A percentile compares a stretch with the other conserved stretches of the same genome.
phyloP scores from a whole-genome alignment of 2,329 filamentous ascomycete species.

The Cladophialophora exuberans region DNA sequence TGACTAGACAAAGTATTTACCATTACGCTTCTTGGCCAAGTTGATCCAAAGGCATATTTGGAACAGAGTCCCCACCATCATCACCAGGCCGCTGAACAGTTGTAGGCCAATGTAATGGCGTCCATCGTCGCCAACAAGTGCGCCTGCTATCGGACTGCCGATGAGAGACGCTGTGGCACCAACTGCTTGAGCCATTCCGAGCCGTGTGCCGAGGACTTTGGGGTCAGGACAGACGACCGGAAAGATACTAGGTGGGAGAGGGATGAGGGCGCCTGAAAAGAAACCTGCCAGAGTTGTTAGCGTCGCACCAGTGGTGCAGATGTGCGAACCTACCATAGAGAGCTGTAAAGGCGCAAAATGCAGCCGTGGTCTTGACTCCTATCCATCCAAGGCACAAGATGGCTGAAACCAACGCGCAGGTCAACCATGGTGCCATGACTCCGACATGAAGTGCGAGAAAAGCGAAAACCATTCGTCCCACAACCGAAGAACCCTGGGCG shows the following conservation, averaged over 20 bases:
- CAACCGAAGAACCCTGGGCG: conserved; percentile 60
- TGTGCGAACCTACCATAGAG: conserved; percentile 53
- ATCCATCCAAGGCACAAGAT: conserved; percentile 58
- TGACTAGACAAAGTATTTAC: conserved; percentile 22
- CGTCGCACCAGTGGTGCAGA: not conserved
- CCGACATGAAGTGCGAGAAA: conserved; percentile 59
- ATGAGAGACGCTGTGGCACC: conserved; percentile 52
- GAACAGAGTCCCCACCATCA: conserved; percentile 44
- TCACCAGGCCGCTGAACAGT: conserved; percentile 47
- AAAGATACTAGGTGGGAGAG: conserved; percentile 63
- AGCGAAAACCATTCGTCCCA: conserved; percentile 60
- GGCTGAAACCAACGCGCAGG: conserved; percentile 44
- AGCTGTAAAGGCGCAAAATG: conserved; percentile 61
- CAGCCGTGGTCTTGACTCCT: conserved; percentile 49
- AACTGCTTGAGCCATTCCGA: conserved; percentile 55
- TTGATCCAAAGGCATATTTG: conserved; percentile 34
- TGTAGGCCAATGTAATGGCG: conserved; percentile 49
- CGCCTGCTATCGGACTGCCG: conserved; percentile 54
- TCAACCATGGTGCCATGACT: conserved; percentile 59
- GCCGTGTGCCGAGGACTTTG: conserved; percentile 49
- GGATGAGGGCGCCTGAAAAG: conserved; percentile 63
- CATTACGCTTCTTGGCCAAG: conserved; percentile 27
- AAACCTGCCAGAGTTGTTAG: conserved; percentile 43
- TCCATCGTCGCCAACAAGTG: conserved; percentile 43
- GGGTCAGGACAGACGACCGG: conserved; percentile 53